Evolutionary conservation across 148 eudicot species (phyloP).

Genomic region (Salicornia ramosissima): DNA sequence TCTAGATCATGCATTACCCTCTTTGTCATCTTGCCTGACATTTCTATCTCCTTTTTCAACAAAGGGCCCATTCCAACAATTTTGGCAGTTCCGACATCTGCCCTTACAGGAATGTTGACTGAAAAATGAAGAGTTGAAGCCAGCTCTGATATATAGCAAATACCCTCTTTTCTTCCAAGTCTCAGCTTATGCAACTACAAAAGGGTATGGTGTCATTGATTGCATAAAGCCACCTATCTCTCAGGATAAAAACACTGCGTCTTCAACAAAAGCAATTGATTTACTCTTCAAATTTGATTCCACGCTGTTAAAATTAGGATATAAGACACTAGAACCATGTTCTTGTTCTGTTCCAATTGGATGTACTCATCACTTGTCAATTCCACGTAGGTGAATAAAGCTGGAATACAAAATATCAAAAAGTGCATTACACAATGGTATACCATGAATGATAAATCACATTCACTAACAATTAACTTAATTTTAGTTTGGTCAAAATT

Average conservation of each 20-base stretch:
- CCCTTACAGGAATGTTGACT: slow-evolving; percentile 27
- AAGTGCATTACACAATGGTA: not conserved
- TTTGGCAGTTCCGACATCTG: slow-evolving; percentile 35
- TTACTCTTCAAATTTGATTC: not conserved
- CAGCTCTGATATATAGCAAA: slow-evolving; percentile 20
- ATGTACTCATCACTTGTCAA: not conserved
- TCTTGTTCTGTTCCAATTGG: not conserved
- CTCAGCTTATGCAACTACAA: slow-evolving; percentile 14
- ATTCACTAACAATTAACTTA: not conserved
- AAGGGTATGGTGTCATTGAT: not conserved
- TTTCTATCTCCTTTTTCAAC: slow-evolving; percentile 35
- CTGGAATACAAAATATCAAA: not conserved
- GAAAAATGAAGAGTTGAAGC: slow-evolving; percentile 24
- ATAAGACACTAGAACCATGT: not conserved
- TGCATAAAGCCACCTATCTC: not conserved
- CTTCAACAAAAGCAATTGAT: not conserved
- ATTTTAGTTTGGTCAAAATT: not conserved
- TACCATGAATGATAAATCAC: not conserved
- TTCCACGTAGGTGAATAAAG: not conserved
- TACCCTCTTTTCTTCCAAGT: not conserved
- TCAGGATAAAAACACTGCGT: not conserved
- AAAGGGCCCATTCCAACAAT: slow-evolving; percentile 28
- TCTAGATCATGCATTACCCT: slow-evolving; percentile 19
- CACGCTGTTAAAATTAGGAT: slow-evolving; percentile 3
- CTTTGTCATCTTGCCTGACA: slow-evolving; percentile 27